Evolutionary conservation across 257 asterid genomes (phyloP).

Genomic region (Solanum medicagineum): DNA sequence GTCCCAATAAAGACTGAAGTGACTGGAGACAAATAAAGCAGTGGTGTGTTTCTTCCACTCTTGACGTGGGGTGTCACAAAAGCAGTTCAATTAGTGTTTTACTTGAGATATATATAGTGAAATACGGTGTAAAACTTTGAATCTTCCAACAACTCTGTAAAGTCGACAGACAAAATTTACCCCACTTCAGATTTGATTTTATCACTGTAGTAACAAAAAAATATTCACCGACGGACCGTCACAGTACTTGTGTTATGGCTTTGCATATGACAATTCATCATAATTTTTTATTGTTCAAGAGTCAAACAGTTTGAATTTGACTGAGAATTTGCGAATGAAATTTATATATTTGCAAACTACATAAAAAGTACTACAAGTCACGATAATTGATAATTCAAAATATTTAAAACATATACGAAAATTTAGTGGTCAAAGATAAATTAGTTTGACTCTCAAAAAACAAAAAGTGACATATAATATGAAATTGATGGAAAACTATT

Average conservation of each 20-base stretch:
- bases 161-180: background rate
- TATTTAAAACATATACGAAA: no score
- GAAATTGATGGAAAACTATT: no score
- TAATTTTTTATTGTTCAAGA: background rate
- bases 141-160: background rate
- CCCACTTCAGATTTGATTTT: background rate
- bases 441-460: no score
- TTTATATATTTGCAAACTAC: no score
- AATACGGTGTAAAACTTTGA: background rate
- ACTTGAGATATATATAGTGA: background rate
- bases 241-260: background rate
- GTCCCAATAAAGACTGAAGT: background rate
- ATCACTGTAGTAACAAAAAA: background rate
- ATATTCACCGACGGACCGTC: slow-evolving; percentile 50
- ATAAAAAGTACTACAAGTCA: no score
- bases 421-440: no score
- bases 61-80: background rate
- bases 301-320: no score
- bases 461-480: no score
- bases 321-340: no score
- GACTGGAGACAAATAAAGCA: background rate
- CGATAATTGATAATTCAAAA: no score
- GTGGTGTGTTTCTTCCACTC: background rate
- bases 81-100: background rate
- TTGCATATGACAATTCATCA: background rate